Evolutionary conservation across 805 yeast genomes (phyloP).

Genomic region (Metschnikowia orientalis): DNA sequence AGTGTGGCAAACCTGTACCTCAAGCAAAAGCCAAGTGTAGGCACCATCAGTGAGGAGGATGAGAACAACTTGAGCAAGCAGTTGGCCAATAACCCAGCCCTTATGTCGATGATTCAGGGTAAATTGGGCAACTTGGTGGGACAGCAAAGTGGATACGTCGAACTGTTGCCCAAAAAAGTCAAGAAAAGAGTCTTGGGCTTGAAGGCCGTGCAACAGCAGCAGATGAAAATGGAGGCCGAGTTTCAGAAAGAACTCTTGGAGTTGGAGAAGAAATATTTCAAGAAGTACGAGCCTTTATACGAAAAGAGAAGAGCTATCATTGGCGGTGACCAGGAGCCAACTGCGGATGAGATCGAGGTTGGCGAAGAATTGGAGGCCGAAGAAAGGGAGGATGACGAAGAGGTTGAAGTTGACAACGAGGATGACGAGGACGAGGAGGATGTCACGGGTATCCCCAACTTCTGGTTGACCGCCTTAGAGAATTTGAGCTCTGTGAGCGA

Average conservation of each 20-base stretch:
- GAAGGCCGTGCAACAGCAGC: conserved; percentile 74
- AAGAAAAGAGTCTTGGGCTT: conserved; percentile 76
- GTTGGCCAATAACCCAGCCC: conserved; percentile 73
- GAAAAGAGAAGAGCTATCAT: conserved; percentile 69
- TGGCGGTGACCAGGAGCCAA: conserved; percentile 71
- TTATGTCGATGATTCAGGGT: conserved; percentile 84
- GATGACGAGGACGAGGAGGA: conserved; percentile 45
- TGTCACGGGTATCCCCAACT: conserved; percentile 77
- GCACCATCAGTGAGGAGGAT: conserved; percentile 61
- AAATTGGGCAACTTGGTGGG: conserved; percentile 83
- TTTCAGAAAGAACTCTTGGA: conserved; percentile 85
- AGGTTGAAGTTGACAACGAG: conserved; percentile 38
- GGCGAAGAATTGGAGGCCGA: conserved; percentile 71
- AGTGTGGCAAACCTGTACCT: conserved; percentile 72
- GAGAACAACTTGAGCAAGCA: conserved; percentile 38
- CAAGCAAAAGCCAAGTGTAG: conserved; percentile 51
- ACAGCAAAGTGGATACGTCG: conserved; percentile 80
- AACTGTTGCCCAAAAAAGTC: conserved; percentile 64
- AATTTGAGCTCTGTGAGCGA: conserved; percentile 78
- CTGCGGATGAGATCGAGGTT: conserved; percentile 66
- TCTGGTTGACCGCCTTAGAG: conserved; percentile 95
- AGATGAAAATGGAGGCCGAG: conserved; percentile 80
- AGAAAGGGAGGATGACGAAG: conserved; percentile 42
- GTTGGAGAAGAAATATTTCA: conserved; percentile 75
- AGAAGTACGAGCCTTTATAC: conserved; percentile 71